Base-by-base conservation (phyloP, 2,329 filamentous ascomycete genomes). In the Neospermospora avenae region DNA sequence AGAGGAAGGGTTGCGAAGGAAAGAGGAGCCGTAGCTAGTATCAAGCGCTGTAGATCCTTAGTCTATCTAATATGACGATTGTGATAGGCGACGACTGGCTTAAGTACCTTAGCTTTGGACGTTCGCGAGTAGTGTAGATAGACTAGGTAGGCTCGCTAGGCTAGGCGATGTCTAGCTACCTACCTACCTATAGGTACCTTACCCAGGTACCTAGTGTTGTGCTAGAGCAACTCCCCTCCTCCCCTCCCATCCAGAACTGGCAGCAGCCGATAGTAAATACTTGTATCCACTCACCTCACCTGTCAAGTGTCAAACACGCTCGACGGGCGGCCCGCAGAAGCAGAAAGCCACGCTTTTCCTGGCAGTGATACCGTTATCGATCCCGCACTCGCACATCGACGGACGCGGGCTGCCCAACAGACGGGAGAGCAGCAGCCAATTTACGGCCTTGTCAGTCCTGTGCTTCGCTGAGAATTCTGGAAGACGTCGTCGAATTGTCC, bases 291-390 rank as follows among this genome's bases (percentile, higher is more conserved):
- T 56, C n/a, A n/a, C n/a, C n/a, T n/a, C n/a, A n/a, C n/a, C n/a
- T n/a, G n/a, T n/a, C n/a, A n/a, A n/a, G n/a, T 67, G 63, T 66
- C 65, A 67, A 61, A 60, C 59, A 66, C 63, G 63, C 62, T 62
- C 46, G 35, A 5, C 11, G 6, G 5, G 63, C 65, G 63, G 65
- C 53, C 63, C 63, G 66, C 62, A 53, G 59, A 52, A 62, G 57
- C 57, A 51, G 16, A 20, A 54, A 53, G 52, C 61, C 54, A 57
- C 58, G 57, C 54, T 37, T 25, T 28, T 37, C 45, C 58, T 56
- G 28, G 11, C 61, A 54, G 54, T 52, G 61, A 58, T 62, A 62
- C 65, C 66, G 62, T 56, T 57, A 63, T 62, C 61, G 61, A 59
- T 65, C 63, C 66, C 63, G 66, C 56, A 49, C 63, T 49, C 52